Evolutionary conservation across 306 rosid species (phyloP).

Genomic region (Lithocarpus polystachyus): DNA sequence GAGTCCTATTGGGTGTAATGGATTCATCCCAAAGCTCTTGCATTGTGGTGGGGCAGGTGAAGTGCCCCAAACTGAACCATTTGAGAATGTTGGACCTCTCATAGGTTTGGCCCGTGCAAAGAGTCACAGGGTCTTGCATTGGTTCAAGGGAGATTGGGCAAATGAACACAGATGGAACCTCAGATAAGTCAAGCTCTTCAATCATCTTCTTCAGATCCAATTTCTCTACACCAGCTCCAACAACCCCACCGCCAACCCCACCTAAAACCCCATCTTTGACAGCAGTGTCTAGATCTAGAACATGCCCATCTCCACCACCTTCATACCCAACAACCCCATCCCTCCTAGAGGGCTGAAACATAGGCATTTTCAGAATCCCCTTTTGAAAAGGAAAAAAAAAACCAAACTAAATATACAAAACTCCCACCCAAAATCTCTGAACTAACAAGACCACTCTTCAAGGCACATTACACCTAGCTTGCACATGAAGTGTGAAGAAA

Average conservation of each 20-base stretch:
- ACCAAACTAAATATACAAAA: constrained; percentile 15
- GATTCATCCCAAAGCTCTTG: constrained; percentile 91
- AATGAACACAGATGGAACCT: constrained; percentile 68
- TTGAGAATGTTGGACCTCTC: constrained; percentile 75
- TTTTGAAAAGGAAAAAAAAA: background rate
- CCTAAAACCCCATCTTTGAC: constrained; percentile 72
- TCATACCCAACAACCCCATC: constrained; percentile 52
- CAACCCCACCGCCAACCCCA: constrained; percentile 48
- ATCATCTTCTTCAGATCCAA: constrained; percentile 79
- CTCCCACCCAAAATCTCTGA: constrained; percentile 16
- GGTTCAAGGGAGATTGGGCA: constrained; percentile 85
- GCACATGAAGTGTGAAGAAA: constrained; percentile 22
- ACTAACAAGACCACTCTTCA: constrained; percentile 37
- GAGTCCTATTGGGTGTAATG: constrained; percentile 64
- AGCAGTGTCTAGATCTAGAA: constrained; percentile 80
- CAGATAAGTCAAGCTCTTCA: constrained; percentile 62
- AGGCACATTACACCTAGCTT: constrained; percentile 36
- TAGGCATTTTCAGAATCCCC: constrained; percentile 51
- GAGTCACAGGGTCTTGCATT: constrained; percentile 87
- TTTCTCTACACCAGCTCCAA: constrained; percentile 45
- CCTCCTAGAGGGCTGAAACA: constrained; percentile 58
- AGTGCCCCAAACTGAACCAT: constrained; percentile 71
- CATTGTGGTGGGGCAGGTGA: constrained; percentile 80
- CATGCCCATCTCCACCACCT: constrained; percentile 64
- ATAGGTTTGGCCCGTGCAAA: constrained; percentile 79